Evolutionary conservation across 202 grass and related monocot species (phyloP).

Genomic region (Panicum virgatum): DNA sequence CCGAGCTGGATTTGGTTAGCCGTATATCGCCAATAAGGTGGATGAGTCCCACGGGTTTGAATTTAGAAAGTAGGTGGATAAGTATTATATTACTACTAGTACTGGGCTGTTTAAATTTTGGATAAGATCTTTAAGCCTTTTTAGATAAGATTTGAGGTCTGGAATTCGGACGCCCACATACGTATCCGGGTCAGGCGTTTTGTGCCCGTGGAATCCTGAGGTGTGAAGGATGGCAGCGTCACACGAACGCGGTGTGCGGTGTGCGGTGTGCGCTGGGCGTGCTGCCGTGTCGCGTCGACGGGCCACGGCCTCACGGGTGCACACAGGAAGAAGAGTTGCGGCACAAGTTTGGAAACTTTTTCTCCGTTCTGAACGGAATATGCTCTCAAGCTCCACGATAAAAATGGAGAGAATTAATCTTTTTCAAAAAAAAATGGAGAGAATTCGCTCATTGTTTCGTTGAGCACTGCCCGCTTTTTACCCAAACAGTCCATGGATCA

Average conservation of each 20-base stretch:
- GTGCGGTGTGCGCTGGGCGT: not conserved
- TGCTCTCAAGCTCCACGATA: no score
- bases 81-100: not conserved
- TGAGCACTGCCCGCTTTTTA: not conserved
- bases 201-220: not conserved
- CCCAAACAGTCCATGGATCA: not conserved
- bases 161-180: not conserved
- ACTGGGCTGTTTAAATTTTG: not conserved
- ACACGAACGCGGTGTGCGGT: not conserved
- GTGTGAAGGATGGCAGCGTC: not conserved
- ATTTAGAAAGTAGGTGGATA: not conserved
- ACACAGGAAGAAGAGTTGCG: not conserved
- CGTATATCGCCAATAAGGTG: not conserved
- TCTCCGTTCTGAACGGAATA: no score
- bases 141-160: not conserved
- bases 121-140: not conserved
- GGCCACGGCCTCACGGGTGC: not conserved
- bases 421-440: no score
- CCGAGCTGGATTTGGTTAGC: not conserved
- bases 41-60: not conserved
- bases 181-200: constrained; percentile 2
- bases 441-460: not conserved
- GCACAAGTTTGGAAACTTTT: no score
- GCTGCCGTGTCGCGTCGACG: not conserved
- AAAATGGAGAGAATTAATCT: no score